Conservation (phyloP, 2,329 filamentous ascomycete species). For the Exophiala oligosperma region DNA sequence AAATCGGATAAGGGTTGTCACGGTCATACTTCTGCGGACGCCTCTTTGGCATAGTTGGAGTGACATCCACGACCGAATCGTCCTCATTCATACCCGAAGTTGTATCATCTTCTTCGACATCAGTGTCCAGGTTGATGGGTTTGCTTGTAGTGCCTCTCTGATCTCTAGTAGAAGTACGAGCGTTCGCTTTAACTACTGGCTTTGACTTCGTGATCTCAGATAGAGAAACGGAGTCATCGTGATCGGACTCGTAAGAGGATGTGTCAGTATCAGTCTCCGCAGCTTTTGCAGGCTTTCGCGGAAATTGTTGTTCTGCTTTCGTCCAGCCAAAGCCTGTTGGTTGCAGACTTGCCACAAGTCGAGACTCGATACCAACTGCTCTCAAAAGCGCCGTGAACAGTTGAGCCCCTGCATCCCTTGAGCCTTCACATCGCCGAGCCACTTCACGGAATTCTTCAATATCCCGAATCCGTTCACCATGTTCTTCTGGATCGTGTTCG, state of each 20-base stretch:
- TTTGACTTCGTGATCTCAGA: constrained; percentile 15
- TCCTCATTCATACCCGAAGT: constrained; percentile 49
- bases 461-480: constrained; percentile 74
- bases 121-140: constrained; percentile 49
- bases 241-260: constrained; percentile 18
- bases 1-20: constrained; percentile 80
- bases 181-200: constrained; percentile 18
- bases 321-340: constrained; percentile 88
- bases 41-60: constrained; percentile 42
- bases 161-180: constrained; percentile 26
- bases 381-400: constrained; percentile 84
- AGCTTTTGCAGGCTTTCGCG: constrained; percentile 15
- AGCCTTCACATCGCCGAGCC: constrained; percentile 73
- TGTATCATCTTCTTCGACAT: constrained; percentile 39
- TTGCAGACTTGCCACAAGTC: constrained; percentile 82
- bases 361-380: constrained; percentile 76
- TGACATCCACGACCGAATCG: constrained; percentile 60
- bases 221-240: constrained; percentile 15
- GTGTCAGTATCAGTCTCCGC: constrained; percentile 12
- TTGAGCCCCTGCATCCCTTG: constrained; percentile 83
- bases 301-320: constrained; percentile 67
- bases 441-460: constrained; percentile 67
- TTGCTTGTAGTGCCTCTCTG: constrained; percentile 34
- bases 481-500: constrained; percentile 60
- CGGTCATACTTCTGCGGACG: constrained; percentile 61